Conservation (phyloP, 768 basidiomycete genomes). For the Holtermanniella nyarrowii region DNA sequence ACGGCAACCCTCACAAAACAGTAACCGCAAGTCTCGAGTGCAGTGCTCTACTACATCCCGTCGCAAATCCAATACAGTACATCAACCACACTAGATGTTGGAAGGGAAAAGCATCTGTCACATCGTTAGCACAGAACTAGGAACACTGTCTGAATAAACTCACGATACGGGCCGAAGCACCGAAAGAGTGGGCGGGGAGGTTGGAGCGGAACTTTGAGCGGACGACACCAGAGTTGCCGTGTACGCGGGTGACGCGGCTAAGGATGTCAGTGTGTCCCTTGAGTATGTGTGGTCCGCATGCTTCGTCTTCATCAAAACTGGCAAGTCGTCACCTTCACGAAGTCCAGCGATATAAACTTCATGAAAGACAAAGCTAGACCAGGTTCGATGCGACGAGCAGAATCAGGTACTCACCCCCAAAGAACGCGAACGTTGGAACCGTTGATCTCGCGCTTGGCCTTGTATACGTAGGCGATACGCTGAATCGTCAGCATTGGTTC, state of each 20-base stretch:
- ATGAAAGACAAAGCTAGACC: too few relatives aligned
- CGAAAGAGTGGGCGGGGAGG: constrained; percentile 89
- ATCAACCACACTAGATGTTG: constrained; percentile 30
- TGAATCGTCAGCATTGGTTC: too few relatives aligned
- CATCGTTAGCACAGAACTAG: neutral
- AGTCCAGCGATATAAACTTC: too few relatives aligned
- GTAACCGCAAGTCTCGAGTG: too few relatives aligned
- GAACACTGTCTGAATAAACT: constrained; percentile 8
- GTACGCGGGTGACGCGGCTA: constrained; percentile 83
- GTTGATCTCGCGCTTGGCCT: constrained; percentile 84
- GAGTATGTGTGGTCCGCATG: too few relatives aligned
- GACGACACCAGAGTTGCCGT: constrained; percentile 89
- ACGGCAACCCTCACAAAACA: too few relatives aligned
- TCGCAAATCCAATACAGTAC: neutral
- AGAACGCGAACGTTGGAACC: constrained; percentile 95
- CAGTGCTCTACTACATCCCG: neutral
- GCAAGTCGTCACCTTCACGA: too few relatives aligned
- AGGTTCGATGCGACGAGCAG: neutral
- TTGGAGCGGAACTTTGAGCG: constrained; percentile 94
- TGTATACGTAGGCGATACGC: constrained; percentile 98
- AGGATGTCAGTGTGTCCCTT: neutral
- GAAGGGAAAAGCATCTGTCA: constrained; percentile 41
- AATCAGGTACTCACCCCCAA: constrained; percentile 55
- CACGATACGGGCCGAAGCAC: constrained; percentile 58
- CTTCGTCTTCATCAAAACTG: too few relatives aligned